These are phyloP conservation scores for Backusella macrospora DNA, from an alignment of 192 early-diverging fungal species.

Conservation along the genomic window DNA sequence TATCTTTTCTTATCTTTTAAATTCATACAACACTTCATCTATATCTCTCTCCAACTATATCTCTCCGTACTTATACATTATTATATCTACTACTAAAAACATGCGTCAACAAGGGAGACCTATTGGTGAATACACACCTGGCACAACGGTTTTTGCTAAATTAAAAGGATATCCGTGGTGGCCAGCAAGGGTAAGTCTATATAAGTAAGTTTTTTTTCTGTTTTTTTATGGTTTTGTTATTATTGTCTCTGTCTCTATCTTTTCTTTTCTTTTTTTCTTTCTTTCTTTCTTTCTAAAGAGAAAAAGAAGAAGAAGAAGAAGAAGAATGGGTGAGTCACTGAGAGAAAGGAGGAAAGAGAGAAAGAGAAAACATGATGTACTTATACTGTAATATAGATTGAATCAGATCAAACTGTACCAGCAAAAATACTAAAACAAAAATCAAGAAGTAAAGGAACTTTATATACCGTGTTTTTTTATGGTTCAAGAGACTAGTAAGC, in stretches of 20 bases:
- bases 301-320: too few relatives aligned
- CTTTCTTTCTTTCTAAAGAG: too few relatives aligned
- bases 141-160: slow-evolving; percentile 61
- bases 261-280: too few relatives aligned
- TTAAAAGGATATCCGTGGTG: slow-evolving; percentile 66
- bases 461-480: slow-evolving; percentile 47
- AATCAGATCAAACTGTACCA: slow-evolving; percentile 41
- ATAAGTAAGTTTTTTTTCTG: neutral
- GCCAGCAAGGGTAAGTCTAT: slow-evolving; percentile 58
- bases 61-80: neutral
- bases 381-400: slow-evolving; percentile 33
- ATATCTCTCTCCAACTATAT: too few relatives aligned
- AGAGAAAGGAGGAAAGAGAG: too few relatives aligned
- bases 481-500: slow-evolving; percentile 53
- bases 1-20: neutral
- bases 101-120: slow-evolving; percentile 13
- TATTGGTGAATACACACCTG: slow-evolving; percentile 42
- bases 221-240: too few relatives aligned
- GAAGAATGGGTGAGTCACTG: too few relatives aligned
- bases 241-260: too few relatives aligned
- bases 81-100: neutral
- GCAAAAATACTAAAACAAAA: slow-evolving; percentile 41
- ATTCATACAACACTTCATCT: too few relatives aligned
- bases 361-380: neutral
- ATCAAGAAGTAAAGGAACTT: slow-evolving; percentile 37